A percentile compares a stretch with the other conserved stretches of the same genome.
These are phyloP conservation scores for Aspergillus calidoustus DNA, from an alignment of 2,329 filamentous ascomycete species.

Conservation along the genomic window DNA sequence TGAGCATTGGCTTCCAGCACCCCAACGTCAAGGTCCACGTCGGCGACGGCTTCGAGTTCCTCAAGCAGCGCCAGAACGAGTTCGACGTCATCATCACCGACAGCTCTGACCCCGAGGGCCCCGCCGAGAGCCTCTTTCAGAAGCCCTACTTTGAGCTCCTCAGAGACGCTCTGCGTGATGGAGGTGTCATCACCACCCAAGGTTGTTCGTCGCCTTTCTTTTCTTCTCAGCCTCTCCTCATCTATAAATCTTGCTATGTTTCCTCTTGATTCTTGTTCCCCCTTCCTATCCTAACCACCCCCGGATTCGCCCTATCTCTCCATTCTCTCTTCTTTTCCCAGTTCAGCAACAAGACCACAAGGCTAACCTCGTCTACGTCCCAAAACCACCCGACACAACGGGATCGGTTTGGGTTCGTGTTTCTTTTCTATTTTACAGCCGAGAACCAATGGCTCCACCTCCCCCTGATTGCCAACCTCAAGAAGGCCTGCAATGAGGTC, in stretches of 20 bases:
- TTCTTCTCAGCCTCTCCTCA: conserved; percentile 32
- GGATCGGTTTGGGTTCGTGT: conserved; percentile 39
- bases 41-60: conserved; percentile 98
- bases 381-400: conserved; percentile 36
- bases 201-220: conserved; percentile 92
- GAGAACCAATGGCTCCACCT: conserved; percentile 99
- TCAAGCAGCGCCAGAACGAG: conserved; percentile 92
- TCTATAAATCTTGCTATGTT: conserved; percentile 48
- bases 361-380: conserved; percentile 33
- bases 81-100: conserved; percentile 99
- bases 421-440: conserved; percentile 58
- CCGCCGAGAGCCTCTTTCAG: conserved; percentile 95
- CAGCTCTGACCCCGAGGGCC: conserved; percentile 95
- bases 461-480: conserved; percentile 88
- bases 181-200: conserved; percentile 99
- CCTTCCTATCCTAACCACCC: conserved; percentile 19
- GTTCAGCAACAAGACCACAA: conserved; percentile 10
- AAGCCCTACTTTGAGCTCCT: conserved; percentile 98
- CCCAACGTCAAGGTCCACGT: conserved; percentile 91
- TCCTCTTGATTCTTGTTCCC: conserved; percentile 17
- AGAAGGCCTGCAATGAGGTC: conserved; percentile 95
- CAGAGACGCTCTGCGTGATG: conserved; percentile 84
- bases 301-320: conserved; percentile 20
- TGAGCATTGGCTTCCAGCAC: conserved; percentile 92
- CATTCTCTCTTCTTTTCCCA: conserved; percentile 13